Evolutionary conservation across 768 basidiomycete species (phyloP), one percentile per base, ranked within the genome.

Genomic region (Hygrophorus russula): DNA sequence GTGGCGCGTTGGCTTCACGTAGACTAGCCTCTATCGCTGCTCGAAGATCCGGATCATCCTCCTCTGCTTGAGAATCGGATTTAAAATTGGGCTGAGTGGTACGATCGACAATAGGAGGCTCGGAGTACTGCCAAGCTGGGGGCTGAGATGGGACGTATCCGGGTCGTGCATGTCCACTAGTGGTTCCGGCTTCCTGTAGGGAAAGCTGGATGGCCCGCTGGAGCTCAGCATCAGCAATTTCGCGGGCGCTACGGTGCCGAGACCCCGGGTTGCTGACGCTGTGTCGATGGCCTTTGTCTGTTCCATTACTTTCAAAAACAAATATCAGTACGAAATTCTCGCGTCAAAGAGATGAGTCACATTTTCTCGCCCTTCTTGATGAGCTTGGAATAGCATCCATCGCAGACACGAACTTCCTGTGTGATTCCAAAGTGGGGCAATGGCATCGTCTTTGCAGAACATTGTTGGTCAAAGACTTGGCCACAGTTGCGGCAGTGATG

Each of bases 401-500:
- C 94, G 46, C 96, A 98, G 0, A 98, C 94, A 31, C 96, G 72
- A 5, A 99, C 96, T 30, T 85, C 82, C 55, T 96, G 83, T 1
- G 78, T 70, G 51, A 99, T 92, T 9, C 96, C 96, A 53, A 89
- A 94, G 57, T 92, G 87, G 3, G 96, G 94, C 17, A 98, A 70
- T 0, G 89, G 68, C 61, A 89, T 76, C 2, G 72, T 66, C 61
- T 90, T 86, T 28, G 85, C 81, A 0, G 90, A 93, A 59, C 96
- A 99, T 33, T 78, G 72, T 43, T 93, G 90, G 62, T 97, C 94
- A 56, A 96, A 98, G 11, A 98, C 91, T 57, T 84, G 82, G 6
- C 96, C 96, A 62, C 96, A 99, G 59, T 97, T 97, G 11, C 96
- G 79, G 58, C 96, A 99, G 56, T 99, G 96, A 54, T 99, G 96